Base-by-base conservation (phyloP, 179 eudicot species). In the Beta macrorhiza region DNA sequence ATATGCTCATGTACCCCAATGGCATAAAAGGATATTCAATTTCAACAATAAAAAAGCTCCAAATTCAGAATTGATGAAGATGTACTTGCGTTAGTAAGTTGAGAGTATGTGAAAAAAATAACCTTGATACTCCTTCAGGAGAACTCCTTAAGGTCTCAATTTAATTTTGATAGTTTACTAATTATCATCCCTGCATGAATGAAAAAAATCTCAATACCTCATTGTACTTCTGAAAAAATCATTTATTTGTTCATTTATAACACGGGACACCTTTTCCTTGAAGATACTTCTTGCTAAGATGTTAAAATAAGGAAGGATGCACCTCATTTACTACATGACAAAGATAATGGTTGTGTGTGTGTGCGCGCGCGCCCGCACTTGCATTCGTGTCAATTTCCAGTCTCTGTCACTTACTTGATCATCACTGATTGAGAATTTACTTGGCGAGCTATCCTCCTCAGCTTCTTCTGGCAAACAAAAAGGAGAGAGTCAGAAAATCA, bases 321-420 rank as follows among this genome's bases (percentile, higher is more conserved):
- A 73, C 63, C 73, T 72, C 15, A 12, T 29, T 67, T 10, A 47
- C 52, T 47, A 11, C 19, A 57, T 7, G 16, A 53, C 51, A 25
- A 57, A 55, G 12, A 53, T 6, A 70, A 75, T 14, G 78, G 2
- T 45, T 15, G 52, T 17, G 55, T 17, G 56, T 13, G 32, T 29
- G 32, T 29, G 32, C 1, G 32, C 1, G 32, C 32, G 32, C 32
- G 32, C 32, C 1, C 32, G 32, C 32, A 29, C 32, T 29, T 29
- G 32, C 32, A 0, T 1, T 32, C 47, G 67, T 11, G 72, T 52
- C 20, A 42, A 64, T 65, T 53, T 61, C 32, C 16, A 61, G 78
- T 73, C 2, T 58, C 56, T 49, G 53, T 17, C 6, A 82, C 94
- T 88, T 86, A 93, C 98, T 79, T 80, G 90, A 81, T 87, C 74